Base-by-base conservation (phyloP, 2,329 filamentous ascomycete genomes). In the Pseudocercospora macadamiae region DNA sequence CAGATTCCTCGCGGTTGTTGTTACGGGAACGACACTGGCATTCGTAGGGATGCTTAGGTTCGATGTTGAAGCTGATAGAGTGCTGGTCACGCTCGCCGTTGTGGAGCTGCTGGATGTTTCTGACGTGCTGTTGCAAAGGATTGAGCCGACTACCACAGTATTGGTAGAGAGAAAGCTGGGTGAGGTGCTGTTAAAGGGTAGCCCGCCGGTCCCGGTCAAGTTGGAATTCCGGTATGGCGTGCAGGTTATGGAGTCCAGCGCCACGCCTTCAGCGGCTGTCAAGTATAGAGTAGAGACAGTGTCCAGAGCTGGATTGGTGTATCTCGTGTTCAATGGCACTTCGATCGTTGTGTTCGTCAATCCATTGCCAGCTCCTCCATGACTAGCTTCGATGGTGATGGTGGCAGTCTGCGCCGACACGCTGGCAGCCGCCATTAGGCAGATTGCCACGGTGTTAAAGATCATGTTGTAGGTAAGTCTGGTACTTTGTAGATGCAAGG, bases 341-440 rank as follows among this genome's bases (percentile, higher is more conserved):
- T 55, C 51, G 54, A 70, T 59, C 18, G 68, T 68, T 4, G 61
- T 64, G 57, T 70, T 70, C 28, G 64, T 66, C 19, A 68, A 57
- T 48, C 54, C 63, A 16, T 47, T 57, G 42, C 66, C 66, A 23
- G 67, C 67, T 32, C 67, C 67, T 48, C 65, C 63, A 47, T 68
- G 64, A 7, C 52, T 61, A 25, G 66, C 59, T 51, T 65, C 59
- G 47, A 70, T 55, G 26, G 61, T 63, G 51, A 70, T 57, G 18
- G 44, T 59, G 30, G 66, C 67, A 16, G 52, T 60, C 42, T 66
- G 64, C 25, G 64, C 61, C 6, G 54, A 44, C 8, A 58, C 59
- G 2, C 56, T 55, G 23, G 61, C 51, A 6, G 60, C 63, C n/a
- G 57, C 45, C 14, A 57, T 32, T 16, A 60, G 26, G 16, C 34